Evolutionary conservation across 345 rosid species (phyloP).

Genomic region (Rhodamnia argentea): DNA sequence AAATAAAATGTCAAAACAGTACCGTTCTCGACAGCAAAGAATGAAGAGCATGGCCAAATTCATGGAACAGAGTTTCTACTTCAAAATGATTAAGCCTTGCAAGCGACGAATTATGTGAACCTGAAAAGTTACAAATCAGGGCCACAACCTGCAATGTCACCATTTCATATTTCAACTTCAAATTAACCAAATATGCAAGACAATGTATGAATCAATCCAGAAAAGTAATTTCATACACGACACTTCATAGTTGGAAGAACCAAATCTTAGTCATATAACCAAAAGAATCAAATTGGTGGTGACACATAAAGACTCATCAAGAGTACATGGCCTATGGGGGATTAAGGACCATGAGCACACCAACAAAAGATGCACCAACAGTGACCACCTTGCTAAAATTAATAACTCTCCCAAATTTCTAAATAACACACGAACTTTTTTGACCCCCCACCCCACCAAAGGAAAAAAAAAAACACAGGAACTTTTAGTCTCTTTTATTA

Average conservation of each 20-base stretch:
- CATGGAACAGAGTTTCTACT: conserved; percentile 91
- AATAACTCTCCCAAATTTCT: neutral
- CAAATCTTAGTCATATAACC: neutral
- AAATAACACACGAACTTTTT: neutral
- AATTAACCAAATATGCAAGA: neutral
- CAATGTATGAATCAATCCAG: neutral
- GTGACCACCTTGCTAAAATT: neutral
- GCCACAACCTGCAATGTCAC: conserved; percentile 64
- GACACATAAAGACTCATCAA: neutral
- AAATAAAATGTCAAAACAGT: conserved; percentile 2
- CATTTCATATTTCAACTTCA: neutral
- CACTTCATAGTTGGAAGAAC: neutral
- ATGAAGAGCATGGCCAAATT: conserved; percentile 96
- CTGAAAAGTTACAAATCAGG: conserved; percentile 78
- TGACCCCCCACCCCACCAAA: too few relatives aligned
- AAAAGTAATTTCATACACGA: neutral
- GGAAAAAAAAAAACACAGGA: too few relatives aligned
- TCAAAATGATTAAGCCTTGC: conserved; percentile 81
- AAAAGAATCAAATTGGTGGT: neutral
- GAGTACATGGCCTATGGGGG: neutral
- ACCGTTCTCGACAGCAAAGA: conserved; percentile 93
- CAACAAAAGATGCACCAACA: neutral
- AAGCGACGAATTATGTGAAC: conserved; percentile 34
- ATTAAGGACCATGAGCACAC: neutral
- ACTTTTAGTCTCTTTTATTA: neutral